Percentiles rank a stretch among this genome's conserved stretches.
These are phyloP conservation scores for Chalciporus piperatoides DNA, from an alignment of 1,284 basidiomycete genomes.

Conservation along the genomic window DNA sequence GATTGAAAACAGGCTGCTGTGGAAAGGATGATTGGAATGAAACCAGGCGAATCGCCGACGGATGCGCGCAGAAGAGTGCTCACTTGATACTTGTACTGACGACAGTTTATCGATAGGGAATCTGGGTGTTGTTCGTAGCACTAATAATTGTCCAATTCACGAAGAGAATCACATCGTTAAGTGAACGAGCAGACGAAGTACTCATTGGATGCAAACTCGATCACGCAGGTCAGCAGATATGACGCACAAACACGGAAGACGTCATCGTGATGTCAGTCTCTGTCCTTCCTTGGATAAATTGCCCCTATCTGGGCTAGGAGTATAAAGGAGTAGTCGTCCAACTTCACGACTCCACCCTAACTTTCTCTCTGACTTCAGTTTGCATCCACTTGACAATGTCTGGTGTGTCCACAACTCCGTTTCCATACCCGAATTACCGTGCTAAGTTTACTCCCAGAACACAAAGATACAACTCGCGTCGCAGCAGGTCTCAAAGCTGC, in stretches of 20 bases:
- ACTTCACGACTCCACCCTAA: background rate
- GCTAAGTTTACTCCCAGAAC: conserved; percentile 19
- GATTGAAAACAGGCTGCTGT: conserved; percentile 44
- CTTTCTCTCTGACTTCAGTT: background rate
- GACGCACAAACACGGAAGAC: too few species aligned
- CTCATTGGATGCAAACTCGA: too few species aligned
- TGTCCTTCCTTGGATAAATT: background rate
- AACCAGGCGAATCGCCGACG: conserved; percentile 27
- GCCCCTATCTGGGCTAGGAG: background rate
- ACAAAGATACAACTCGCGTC: conserved; percentile 41
- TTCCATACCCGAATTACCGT: background rate
- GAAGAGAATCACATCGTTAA: too few species aligned
- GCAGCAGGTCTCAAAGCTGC: conserved; percentile 55
- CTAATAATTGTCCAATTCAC: too few species aligned
- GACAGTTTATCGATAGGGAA: background rate
- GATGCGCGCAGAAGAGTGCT: conserved; percentile 26
- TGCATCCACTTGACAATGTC: conserved; percentile 18
- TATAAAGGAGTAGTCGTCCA: background rate
- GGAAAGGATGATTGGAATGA: conserved; percentile 65
- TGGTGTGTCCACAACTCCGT: conserved; percentile 17
- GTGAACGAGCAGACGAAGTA: too few species aligned
- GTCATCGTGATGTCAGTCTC: background rate
- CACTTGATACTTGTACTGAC: conserved; percentile 9
- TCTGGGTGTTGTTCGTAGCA: too few species aligned
- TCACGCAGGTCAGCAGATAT: too few species aligned